Base-by-base conservation (phyloP, 2,329 filamentous ascomycete genomes). In the Pestalotiopsis sp. region DNA sequence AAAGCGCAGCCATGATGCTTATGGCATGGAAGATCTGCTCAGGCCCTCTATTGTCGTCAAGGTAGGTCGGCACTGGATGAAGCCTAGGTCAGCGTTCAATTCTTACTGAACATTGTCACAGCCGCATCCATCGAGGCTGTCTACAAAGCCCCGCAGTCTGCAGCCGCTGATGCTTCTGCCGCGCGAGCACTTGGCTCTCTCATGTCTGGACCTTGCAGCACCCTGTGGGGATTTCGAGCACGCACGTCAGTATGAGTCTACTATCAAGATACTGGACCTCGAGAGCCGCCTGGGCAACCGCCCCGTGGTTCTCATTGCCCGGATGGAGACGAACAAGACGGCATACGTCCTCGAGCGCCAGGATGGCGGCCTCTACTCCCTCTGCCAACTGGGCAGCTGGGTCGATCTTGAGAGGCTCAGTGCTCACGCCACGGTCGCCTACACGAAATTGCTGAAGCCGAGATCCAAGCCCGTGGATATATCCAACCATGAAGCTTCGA, bases 321-420 rank as follows among this genome's bases (percentile, higher is more conserved):
- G 88, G 68, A 83, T 87, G 59, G 87, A 91, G 58, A 81, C 84
- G 31, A 85, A 84, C 70, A 82, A 83, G 68, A 82, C 82, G 45
- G 71, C 88, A 0, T 92, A 89, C 76, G 90, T 86, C 13, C 80
- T 93, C n/a, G 92, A 95, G 80, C 85, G 88, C 27, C 88, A 92
- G 45, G 82, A 84, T 17, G 79, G 81, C 61, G 86, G 86, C 0
- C 82, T 91, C 3, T 95, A 93, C 77, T 87, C 88, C 12, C 77
- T 93, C 31, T 94, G 91, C 78, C 90, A 87, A 73, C 81, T 96
- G 58, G 91, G 88, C 2, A 79, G 82, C 23, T 93, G 91, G 91
- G 84, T 92, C 25, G 86, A 90, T 70, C 76, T 91, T 65, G 83
- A 86, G 45, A 80, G 83, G 6, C 80, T 94, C 36, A 80, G 80